Percentiles rank a stretch among this genome's conserved stretches.
Evolutionary conservation across 495 filamentous ascomycete genomes (phyloP).

Genomic region (Darksidea phi): DNA sequence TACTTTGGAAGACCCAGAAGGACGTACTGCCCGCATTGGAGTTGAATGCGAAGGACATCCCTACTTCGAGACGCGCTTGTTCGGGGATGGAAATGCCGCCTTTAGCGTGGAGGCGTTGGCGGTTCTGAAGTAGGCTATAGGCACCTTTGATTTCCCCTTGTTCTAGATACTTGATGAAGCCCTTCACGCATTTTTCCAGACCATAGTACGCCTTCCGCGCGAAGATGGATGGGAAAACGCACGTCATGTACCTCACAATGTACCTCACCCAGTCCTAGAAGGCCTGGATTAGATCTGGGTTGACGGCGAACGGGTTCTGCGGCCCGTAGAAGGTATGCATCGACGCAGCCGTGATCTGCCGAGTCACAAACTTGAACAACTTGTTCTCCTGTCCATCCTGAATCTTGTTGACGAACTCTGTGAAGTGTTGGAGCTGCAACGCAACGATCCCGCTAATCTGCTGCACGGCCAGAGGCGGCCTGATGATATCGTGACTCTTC

Average conservation of each 20-base stretch:
- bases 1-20: constrained; percentile 34
- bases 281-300: constrained; percentile 30
- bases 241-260: constrained; percentile 24
- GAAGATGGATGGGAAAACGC: constrained; percentile 29
- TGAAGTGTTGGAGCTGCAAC: constrained; percentile 32
- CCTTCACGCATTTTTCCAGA: constrained; percentile 33
- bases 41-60: constrained; percentile 19
- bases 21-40: constrained; percentile 27
- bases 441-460: constrained; percentile 45
- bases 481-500: constrained; percentile 35
- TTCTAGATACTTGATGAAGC: constrained; percentile 34
- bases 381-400: constrained; percentile 11
- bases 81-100: constrained; percentile 25
- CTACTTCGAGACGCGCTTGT: constrained; percentile 23
- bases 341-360: constrained; percentile 11
- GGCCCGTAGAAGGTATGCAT: constrained; percentile 37
- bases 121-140: constrained; percentile 31
- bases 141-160: constrained; percentile 21
- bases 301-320: constrained; percentile 36
- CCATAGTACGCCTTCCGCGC: constrained; percentile 34
- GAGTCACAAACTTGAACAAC: constrained; percentile 17
- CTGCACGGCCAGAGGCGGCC: constrained; percentile 18
- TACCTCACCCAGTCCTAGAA: constrained; percentile 40
- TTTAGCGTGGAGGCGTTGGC: constrained; percentile 19
- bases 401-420: constrained; percentile 16